Conservation (phyloP, 2,329 filamentous ascomycete genomes). For the Nigrospora oryzae region DNA sequence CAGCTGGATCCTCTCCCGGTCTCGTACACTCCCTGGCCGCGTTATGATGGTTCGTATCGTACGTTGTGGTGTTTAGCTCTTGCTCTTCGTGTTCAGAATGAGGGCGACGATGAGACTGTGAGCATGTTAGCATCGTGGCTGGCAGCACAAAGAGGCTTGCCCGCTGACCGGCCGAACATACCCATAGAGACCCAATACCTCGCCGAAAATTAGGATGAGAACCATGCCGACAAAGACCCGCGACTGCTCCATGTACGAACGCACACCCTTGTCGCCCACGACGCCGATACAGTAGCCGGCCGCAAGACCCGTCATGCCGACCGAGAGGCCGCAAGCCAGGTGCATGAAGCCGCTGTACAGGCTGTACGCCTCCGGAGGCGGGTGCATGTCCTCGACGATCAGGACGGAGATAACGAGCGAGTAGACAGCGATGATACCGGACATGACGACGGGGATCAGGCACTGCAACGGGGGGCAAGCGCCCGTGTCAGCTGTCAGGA, state of each 20-base stretch:
- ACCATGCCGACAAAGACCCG: slow-evolving; percentile 98
- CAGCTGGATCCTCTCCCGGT: slow-evolving; percentile 3
- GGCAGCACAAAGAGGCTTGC: neutral
- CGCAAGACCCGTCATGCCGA: slow-evolving; percentile 85
- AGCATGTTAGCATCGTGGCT: slow-evolving; percentile 11
- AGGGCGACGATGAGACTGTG: slow-evolving; percentile 81
- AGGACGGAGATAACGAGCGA: slow-evolving; percentile 93
- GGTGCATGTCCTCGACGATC: slow-evolving; percentile 81
- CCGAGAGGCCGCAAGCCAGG: slow-evolving; percentile 79
- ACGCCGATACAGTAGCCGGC: slow-evolving; percentile 95
- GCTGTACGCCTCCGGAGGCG: slow-evolving; percentile 64
- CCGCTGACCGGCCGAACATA: slow-evolving; percentile 33
- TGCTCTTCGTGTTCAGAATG: slow-evolving; percentile 83
- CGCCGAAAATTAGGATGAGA: slow-evolving; percentile 94
- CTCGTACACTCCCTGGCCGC: neutral
- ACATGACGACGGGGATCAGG: slow-evolving; percentile 90
- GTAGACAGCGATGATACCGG: slow-evolving; percentile 97
- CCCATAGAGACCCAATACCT: slow-evolving; percentile 96
- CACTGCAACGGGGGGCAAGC: slow-evolving; percentile 40
- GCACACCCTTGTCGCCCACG: slow-evolving; percentile 88
- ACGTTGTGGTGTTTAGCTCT: slow-evolving; percentile 33
- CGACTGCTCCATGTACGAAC: slow-evolving; percentile 93
- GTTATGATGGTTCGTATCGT: slow-evolving; percentile 1
- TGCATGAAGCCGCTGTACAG: slow-evolving; percentile 93
- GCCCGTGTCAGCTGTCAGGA: neutral